Base-by-base conservation (phyloP, 345 rosid genomes). In the Bretschneidera sinensis region DNA sequence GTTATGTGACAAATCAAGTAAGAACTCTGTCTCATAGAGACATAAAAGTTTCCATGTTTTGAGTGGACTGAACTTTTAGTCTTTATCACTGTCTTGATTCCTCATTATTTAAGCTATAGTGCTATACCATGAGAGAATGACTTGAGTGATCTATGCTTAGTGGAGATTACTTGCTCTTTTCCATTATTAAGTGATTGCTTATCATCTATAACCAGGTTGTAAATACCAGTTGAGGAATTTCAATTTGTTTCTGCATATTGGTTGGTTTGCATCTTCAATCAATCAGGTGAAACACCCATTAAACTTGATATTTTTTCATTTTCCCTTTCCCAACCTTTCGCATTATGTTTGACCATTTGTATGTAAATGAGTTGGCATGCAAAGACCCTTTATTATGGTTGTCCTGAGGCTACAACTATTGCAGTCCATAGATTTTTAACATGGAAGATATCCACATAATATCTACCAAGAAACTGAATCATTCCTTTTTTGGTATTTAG, bases 391-490 rank as follows among this genome's bases (percentile, higher is more conserved):
- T 50, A 39, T 67, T 59, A 55, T 65, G 25, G 73, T 81, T 80
- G 81, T 81, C 76, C 82, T 78, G 43, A 57, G 34, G 56, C 60
- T 59, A 56, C 6, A 21, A 39, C 16, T 7, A 54, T 23, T 45
- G 5, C 14, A 28, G 13, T 17, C 39, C 51, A 54, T 61, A 70
- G 71, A 61, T 54, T 51, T 59, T 51, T 67, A 58, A 47, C 61
- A 55, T 67, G 55, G 54, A 43, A 43, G 55, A 65, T 48, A 71
- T 55, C 66, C 57, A 62, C 49, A 21, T 55, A 47, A 23, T 61
- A 62, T 79, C 60, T 67, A 60, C 49, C 62, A 47, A 74, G 71
- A 66, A 63, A 59, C 52, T 54, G 62, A 69, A 70, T 65, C 60
- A 52, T 66, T 56, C 69, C 56, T 55, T 55, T 64, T 70, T 15